Percentiles rank a stretch among this genome's conserved stretches.
phyloP scores from a whole-genome alignment of 2,329 filamentous ascomycete genomes.

The Amylocarpus encephaloides region DNA sequence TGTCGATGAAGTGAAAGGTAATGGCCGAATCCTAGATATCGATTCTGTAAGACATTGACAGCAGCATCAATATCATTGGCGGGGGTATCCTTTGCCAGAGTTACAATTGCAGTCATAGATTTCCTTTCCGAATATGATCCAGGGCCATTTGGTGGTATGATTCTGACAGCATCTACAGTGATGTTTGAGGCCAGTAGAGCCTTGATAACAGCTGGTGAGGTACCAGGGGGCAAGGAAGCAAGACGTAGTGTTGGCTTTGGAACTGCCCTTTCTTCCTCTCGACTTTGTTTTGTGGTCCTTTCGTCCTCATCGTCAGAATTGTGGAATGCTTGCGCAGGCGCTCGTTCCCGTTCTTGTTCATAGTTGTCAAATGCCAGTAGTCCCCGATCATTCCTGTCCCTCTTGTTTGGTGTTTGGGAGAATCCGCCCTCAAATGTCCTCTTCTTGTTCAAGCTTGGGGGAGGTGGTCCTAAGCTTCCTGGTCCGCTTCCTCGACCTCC shows the following conservation, averaged over 20 bases:
- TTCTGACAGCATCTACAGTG: conserved; percentile 65
- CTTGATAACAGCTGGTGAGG: conserved; percentile 53
- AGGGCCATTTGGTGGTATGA: conserved; percentile 51
- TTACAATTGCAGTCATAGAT: conserved; percentile 72
- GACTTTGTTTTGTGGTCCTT: conserved; percentile 28
- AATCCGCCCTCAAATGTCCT: conserved; percentile 41
- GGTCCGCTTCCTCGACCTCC: conserved; percentile 48
- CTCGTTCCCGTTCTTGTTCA: conserved; percentile 20
- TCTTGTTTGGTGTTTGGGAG: conserved; percentile 30
- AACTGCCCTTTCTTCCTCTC: conserved; percentile 50
- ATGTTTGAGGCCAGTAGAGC: conserved; percentile 53
- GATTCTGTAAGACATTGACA: conserved; percentile 72
- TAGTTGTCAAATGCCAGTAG: conserved; percentile 31
- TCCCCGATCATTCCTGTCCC: conserved; percentile 22
- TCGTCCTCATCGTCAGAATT: conserved; percentile 38
- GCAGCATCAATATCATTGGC: conserved; percentile 76
- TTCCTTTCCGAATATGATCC: conserved; percentile 55
- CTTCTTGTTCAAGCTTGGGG: conserved; percentile 46
- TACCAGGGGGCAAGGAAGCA: conserved; percentile 53
- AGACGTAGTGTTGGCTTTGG: conserved; percentile 58
- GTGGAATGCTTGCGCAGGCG: conserved; percentile 22
- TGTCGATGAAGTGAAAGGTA: conserved; percentile 75
- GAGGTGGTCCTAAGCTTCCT: conserved; percentile 52
- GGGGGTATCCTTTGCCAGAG: conserved; percentile 71
- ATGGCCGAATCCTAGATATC: conserved; percentile 79